Conservation (phyloP, 495 filamentous ascomycete genomes). For the Aspergillus heteromorphus region DNA sequence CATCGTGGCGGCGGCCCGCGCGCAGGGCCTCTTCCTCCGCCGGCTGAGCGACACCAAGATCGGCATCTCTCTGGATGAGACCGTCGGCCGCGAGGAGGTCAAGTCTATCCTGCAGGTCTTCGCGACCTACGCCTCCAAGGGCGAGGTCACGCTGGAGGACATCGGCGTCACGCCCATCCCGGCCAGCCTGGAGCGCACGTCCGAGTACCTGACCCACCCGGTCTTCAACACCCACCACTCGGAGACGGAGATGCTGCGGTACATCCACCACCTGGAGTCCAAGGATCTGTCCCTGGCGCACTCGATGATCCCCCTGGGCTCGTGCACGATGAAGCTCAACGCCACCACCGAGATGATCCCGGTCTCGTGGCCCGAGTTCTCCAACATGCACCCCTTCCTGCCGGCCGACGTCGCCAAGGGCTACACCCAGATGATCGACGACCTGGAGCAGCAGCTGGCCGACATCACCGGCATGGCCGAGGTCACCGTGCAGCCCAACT, state of each 20-base stretch:
- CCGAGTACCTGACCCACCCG: slow-evolving; percentile 78
- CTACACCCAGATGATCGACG: slow-evolving; percentile 63
- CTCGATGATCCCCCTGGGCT: slow-evolving; percentile 99
- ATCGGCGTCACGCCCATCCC: slow-evolving; percentile 50
- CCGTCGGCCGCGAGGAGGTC: slow-evolving; percentile 56
- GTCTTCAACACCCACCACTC: slow-evolving; percentile 98
- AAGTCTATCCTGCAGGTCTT: slow-evolving; percentile 57
- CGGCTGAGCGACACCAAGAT: slow-evolving; percentile 54
- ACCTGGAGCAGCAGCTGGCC: slow-evolving; percentile 70
- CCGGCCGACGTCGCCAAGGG: slow-evolving; percentile 59
- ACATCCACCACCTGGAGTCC: slow-evolving; percentile 91
- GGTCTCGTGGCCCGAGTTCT: slow-evolving; percentile 78
- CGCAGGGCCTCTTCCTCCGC: slow-evolving; percentile 58
- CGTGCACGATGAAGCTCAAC: slow-evolving; percentile 99
- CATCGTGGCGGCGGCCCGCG: slow-evolving; percentile 43
- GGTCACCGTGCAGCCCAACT: slow-evolving; percentile 92
- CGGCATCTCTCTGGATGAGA: slow-evolving; percentile 71
- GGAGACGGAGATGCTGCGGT: slow-evolving; percentile 91
- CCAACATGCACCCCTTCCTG: slow-evolving; percentile 80
- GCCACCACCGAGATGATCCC: slow-evolving; percentile 92
- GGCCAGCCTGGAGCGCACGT: slow-evolving; percentile 61
- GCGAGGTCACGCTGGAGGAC: slow-evolving; percentile 35
- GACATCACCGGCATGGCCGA: slow-evolving; percentile 88
- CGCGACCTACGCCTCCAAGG: slow-evolving; percentile 33
- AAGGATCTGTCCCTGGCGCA: slow-evolving; percentile 93